A percentile compares a stretch with the other conserved stretches of the same genome.
phyloP scores from a whole-genome alignment of 2,329 filamentous ascomycete genomes.

The Leptographium galeiforme region DNA sequence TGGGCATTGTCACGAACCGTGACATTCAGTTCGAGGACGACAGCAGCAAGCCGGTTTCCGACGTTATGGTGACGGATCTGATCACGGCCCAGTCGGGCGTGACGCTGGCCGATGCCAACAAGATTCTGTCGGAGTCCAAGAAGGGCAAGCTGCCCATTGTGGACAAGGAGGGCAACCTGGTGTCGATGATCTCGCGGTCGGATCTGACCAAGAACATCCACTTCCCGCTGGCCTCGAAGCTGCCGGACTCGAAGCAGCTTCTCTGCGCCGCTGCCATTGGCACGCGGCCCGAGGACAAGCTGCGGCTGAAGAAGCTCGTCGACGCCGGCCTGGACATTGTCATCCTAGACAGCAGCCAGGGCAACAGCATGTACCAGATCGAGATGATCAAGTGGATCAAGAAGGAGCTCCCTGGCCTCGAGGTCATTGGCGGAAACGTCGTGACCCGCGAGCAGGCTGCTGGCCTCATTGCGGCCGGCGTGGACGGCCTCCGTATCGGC shows the following conservation, averaged over 20 bases:
- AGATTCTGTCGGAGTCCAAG: conserved; percentile 85
- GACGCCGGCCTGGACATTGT: conserved; percentile 94
- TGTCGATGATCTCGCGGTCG: conserved; percentile 85
- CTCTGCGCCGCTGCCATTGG: conserved; percentile 92
- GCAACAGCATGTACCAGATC: conserved; percentile 97
- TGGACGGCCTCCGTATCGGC: conserved; percentile 91
- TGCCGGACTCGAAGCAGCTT: conserved; percentile 93
- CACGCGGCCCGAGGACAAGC: conserved; percentile 86
- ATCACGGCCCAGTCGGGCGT: conserved; percentile 78
- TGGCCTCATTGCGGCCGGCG: conserved; percentile 78
- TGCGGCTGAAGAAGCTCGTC: conserved; percentile 71
- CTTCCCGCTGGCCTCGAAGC: conserved; percentile 92
- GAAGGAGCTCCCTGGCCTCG: conserved; percentile 66
- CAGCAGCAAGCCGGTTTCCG: conserved; percentile 56
- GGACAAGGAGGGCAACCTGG: conserved; percentile 68
- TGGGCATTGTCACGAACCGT: conserved; percentile 95
- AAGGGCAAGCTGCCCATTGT: conserved; percentile 97
- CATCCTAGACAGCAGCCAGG: conserved; percentile 89
- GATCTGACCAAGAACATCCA: conserved; percentile 98
- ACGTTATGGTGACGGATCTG: conserved; percentile 95
- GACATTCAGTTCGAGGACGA: conserved; percentile 94
- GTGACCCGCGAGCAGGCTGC: conserved; percentile 96
- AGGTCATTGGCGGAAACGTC: conserved; percentile 97
- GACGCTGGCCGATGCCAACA: conserved; percentile 77
- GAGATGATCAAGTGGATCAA: conserved; percentile 98